A percentile compares a stretch with the other conserved stretches of the same genome.
Evolutionary conservation across 1,284 basidiomycete genomes (phyloP).

Genomic region (Leccinum holopus): DNA sequence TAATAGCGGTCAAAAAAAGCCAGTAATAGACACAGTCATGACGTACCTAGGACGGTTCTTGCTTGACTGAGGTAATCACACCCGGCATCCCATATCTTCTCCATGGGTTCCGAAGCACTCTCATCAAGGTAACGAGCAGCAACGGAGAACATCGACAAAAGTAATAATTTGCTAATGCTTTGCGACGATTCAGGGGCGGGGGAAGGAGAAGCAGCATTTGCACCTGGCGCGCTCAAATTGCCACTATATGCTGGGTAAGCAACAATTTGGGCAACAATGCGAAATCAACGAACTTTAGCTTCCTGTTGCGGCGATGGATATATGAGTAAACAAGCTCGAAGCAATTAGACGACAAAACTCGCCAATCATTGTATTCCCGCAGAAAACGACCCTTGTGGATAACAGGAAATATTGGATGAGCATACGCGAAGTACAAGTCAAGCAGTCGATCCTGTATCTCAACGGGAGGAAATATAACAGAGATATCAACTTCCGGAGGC

Average conservation of each 20-base stretch:
- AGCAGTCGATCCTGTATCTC: slow-evolving; percentile 66
- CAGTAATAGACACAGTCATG: slow-evolving; percentile 14
- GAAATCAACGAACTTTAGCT: slow-evolving; percentile 29
- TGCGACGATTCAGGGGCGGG: slow-evolving; percentile 53
- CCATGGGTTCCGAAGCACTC: slow-evolving; percentile 44
- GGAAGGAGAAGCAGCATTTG: slow-evolving; percentile 16
- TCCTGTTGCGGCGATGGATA: slow-evolving; percentile 31
- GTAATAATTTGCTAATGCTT: slow-evolving; percentile 65
- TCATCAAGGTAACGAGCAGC: slow-evolving; percentile 68
- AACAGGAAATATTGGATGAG: slow-evolving; percentile 77
- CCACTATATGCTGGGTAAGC: slow-evolving; percentile 18
- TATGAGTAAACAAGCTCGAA: slow-evolving; percentile 2
- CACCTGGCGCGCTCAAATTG: slow-evolving; percentile 15
- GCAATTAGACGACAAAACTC: slow-evolving; percentile 20
- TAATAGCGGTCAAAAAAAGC: slow-evolving; percentile 3
- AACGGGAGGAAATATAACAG: slow-evolving; percentile 53
- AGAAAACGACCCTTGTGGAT: slow-evolving; percentile 73
- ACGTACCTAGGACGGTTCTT: slow-evolving; percentile 61
- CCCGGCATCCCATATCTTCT: slow-evolving; percentile 72
- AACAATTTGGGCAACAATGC: background rate
- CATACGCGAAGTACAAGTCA: slow-evolving; percentile 75
- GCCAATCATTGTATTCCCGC: slow-evolving; percentile 61
- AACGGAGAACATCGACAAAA: slow-evolving; percentile 78
- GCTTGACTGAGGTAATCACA: slow-evolving; percentile 67
- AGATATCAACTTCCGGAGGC: slow-evolving; percentile 43